These are phyloP conservation scores for Arxiozyma telluris DNA, from an alignment of 1,139 yeast genomes.

Conservation along the genomic window DNA sequence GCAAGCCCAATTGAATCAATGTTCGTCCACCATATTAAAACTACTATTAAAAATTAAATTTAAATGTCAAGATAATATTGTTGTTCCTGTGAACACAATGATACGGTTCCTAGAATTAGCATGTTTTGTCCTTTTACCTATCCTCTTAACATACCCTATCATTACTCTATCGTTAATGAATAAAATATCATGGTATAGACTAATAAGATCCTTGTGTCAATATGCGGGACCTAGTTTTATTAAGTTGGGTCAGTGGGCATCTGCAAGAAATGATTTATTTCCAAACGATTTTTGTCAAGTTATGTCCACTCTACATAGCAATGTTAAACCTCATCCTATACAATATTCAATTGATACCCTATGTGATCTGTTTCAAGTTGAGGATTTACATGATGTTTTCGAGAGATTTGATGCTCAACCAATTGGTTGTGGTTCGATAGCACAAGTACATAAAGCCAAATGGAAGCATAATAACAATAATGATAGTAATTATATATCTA, in stretches of 20 bases:
- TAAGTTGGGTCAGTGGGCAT: constrained; percentile 98
- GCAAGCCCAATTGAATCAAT: constrained; percentile 9
- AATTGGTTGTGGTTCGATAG: constrained; percentile 94
- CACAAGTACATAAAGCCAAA: constrained; percentile 82
- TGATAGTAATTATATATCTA: not conserved
- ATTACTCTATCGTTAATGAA: constrained; percentile 30
- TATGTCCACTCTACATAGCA: constrained; percentile 69
- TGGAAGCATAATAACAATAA: constrained; percentile 29
- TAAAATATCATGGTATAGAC: constrained; percentile 63
- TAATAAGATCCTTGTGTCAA: constrained; percentile 64
- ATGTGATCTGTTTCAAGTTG: constrained; percentile 51
- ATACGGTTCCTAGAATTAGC: constrained; percentile 63
- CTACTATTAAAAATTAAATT: not conserved
- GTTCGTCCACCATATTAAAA: not conserved
- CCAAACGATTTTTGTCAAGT: constrained; percentile 72
- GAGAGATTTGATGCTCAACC: constrained; percentile 71
- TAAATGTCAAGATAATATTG: constrained; percentile 37
- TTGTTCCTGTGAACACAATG: constrained; percentile 64
- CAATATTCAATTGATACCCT: constrained; percentile 51
- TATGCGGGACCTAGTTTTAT: constrained; percentile 90
- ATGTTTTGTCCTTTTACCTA: constrained; percentile 49
- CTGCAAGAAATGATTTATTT: constrained; percentile 93
- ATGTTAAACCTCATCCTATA: constrained; percentile 68
- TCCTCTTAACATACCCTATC: constrained; percentile 55
- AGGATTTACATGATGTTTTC: constrained; percentile 56